phyloP scores from a whole-genome alignment of 768 basidiomycete genomes.

The Macrolepiota fuliginosa region DNA sequence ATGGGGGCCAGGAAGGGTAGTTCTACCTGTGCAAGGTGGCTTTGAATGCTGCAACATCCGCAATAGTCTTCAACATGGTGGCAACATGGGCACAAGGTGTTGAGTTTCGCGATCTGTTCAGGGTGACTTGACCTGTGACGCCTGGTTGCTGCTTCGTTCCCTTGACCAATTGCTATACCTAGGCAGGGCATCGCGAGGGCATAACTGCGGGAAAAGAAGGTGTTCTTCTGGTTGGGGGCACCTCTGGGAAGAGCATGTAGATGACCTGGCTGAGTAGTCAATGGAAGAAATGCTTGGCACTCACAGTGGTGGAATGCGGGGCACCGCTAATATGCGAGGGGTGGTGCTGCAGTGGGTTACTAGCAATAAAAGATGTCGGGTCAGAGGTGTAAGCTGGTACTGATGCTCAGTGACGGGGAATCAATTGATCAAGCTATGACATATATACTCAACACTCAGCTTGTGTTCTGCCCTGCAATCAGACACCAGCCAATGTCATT shows the following conservation, averaged over 20 bases:
- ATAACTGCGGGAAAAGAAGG: constrained; percentile 90
- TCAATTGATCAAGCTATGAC: no score
- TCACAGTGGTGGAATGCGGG: no score
- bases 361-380: no score
- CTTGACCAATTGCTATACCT: not conserved
- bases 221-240: constrained; percentile 72
- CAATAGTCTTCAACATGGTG: constrained; percentile 64
- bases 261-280: no score
- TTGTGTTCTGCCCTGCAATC: no score
- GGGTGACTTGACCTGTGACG: not conserved
- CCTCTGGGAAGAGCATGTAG: constrained; percentile 75
- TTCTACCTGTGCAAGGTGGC: constrained; percentile 61
- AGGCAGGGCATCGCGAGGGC: constrained; percentile 97
- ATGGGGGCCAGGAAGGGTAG: constrained; percentile 74
- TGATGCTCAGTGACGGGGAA: no score
- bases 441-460: no score
- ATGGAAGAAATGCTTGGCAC: no score
- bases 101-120: not conserved
- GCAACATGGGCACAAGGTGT: not conserved
- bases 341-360: no score
- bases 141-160: not conserved
- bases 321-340: no score
- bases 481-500: no score
- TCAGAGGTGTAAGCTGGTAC: no score
- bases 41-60: constrained; percentile 73